Evolutionary conservation across 345 rosid species (phyloP).

Genomic region (Sapria himalayana): DNA sequence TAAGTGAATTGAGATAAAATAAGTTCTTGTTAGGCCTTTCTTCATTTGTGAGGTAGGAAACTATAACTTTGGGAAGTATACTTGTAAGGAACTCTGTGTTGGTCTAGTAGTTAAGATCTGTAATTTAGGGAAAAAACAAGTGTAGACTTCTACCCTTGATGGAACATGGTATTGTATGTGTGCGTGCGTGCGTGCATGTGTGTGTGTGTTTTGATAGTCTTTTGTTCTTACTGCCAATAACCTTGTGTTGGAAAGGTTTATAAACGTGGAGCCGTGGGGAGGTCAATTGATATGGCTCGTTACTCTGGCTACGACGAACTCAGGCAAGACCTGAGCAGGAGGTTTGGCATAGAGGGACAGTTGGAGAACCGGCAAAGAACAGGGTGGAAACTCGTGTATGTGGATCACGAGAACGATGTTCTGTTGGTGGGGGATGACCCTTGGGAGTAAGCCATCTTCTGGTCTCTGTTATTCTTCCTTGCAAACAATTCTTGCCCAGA

Average conservation of each 20-base stretch:
- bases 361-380: slow-evolving; percentile 40
- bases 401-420: slow-evolving; percentile 58
- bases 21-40: no score
- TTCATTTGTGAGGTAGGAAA: no score
- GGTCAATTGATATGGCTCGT: slow-evolving; percentile 53
- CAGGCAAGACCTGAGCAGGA: slow-evolving; percentile 48
- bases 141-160: no score
- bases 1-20: no score
- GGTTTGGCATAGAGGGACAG: slow-evolving; percentile 74
- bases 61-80: no score
- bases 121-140: no score
- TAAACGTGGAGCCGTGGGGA: slow-evolving; percentile 68
- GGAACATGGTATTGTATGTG: no score
- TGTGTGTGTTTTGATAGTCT: no score
- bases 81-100: no score
- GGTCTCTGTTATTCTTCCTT: neutral
- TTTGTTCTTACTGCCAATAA: neutral
- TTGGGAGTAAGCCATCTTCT: slow-evolving; percentile 44
- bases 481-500: no score
- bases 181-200: no score
- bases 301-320: slow-evolving; percentile 55
- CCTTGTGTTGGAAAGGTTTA: slow-evolving; percentile 24
- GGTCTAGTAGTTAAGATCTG: no score
- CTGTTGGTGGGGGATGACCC: slow-evolving; percentile 69
- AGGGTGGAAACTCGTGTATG: slow-evolving; percentile 68